Evolutionary conservation across 768 basidiomycete genomes (phyloP).

Genomic region (Boletus rufocinnamomeus): DNA sequence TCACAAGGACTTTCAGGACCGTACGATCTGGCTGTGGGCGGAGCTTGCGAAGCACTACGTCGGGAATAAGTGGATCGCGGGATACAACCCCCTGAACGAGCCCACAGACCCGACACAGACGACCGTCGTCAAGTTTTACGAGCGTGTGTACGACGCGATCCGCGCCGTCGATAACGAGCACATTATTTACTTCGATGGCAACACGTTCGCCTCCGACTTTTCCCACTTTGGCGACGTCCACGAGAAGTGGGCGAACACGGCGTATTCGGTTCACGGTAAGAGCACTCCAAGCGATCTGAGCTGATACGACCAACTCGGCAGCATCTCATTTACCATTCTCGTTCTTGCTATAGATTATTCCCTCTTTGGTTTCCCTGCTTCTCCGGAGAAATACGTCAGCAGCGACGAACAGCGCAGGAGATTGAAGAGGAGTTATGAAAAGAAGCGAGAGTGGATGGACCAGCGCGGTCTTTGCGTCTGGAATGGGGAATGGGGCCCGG

Average conservation of each 20-base stretch:
- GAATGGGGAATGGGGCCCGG: constrained; percentile 87
- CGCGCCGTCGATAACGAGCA: constrained; percentile 70
- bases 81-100: constrained; percentile 87
- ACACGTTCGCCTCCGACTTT: constrained; percentile 82
- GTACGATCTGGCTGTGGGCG: constrained; percentile 74
- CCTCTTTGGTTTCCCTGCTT: constrained; percentile 67
- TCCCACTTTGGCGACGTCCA: constrained; percentile 67
- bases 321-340: neutral
- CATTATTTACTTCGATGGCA: constrained; percentile 79
- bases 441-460: constrained; percentile 80
- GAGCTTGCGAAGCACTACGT: constrained; percentile 76
- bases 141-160: constrained; percentile 67
- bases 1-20: constrained; percentile 85
- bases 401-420: constrained; percentile 53
- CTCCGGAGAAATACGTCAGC: constrained; percentile 55
- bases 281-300: neutral
- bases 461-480: constrained; percentile 63
- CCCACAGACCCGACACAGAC: constrained; percentile 68
- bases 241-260: constrained; percentile 67
- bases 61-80: constrained; percentile 79
- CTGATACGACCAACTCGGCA: neutral
- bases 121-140: constrained; percentile 67
- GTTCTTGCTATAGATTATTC: constrained; percentile 26
- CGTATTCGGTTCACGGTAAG: constrained; percentile 74
- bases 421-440: constrained; percentile 60